Evolutionary conservation across 768 basidiomycete genomes (phyloP), one percentile per base, ranked within the genome.

Genomic region (Phlebiopsis flavidoalba): DNA sequence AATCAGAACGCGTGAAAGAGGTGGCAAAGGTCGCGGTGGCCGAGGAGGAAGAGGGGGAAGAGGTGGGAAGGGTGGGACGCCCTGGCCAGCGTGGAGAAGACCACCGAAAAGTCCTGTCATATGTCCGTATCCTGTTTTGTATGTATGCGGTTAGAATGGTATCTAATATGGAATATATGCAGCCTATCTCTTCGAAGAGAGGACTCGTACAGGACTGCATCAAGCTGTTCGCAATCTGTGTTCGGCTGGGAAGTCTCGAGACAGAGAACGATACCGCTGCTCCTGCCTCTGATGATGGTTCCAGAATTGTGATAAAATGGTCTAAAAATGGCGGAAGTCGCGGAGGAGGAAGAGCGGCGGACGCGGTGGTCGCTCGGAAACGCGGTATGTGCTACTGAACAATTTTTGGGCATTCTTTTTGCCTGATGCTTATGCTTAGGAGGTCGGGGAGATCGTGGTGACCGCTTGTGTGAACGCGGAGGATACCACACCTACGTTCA

Each of bases 401-500:
- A 6, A 31, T 31, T 31, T n/a, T 31, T 31, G 26, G 6, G 6
- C 19, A 36, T 14, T 19, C 1, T n/a, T 36, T 58, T 57, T 21
- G 37, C 47, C 24, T 40, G 15, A 33, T 19, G 10, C 6, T 17
- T 6, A 36, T 15, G n/a, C 6, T 33, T 37, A 21, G 24, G 40
- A 12, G 22, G 49, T 5, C 35, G 31, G 54, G 62, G 57, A 64
- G 71, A 66, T 46, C 68, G 73, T 65, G 74, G 76, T 21, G 78
- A 78, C 56, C 80, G 81, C n/a, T n/a, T 46, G 68, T n/a, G 76
- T 24, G 77, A 83, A 49, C 82, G 89, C 47, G 87, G 86, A 22
- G 82, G 79, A 22, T 89, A 84, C 64, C 90, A n/a, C 90, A 60
- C 90, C 89, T 99, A 91, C 70, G 93, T 98, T 64, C 95, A 98